Percentiles rank a stretch among this genome's conserved stretches.
phyloP scores from a whole-genome alignment of 2,329 filamentous ascomycete genomes.

The Claviceps quebecensis region DNA sequence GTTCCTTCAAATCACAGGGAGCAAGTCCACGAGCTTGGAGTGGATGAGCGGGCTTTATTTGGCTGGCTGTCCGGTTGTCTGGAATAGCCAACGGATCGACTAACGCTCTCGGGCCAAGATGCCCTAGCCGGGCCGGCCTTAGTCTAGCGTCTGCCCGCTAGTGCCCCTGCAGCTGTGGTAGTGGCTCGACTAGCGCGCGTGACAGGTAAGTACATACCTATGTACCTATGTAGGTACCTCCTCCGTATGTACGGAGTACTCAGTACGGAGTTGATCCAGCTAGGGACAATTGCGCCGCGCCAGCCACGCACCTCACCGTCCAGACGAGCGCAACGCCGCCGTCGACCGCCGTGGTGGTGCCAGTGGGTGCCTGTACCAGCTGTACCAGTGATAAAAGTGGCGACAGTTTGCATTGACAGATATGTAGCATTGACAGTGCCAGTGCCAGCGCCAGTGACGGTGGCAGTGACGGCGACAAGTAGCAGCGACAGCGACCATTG shows the following conservation, averaged over 20 bases:
- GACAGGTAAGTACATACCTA: too few species aligned
- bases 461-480: too few species aligned
- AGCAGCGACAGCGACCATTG: too few species aligned
- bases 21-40: neutral
- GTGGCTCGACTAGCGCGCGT: neutral
- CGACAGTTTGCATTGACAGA: neutral
- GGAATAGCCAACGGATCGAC: neutral
- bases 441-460: too few species aligned
- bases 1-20: too few species aligned
- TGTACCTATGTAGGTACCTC: too few species aligned
- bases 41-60: neutral
- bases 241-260: too few species aligned
- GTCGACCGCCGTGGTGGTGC: neutral
- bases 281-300: too few species aligned
- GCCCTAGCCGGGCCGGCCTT: neutral
- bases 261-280: too few species aligned
- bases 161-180: neutral
- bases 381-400: neutral
- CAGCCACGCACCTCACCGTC: neutral
- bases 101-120: neutral
- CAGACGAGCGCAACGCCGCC: neutral
- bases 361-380: too few species aligned
- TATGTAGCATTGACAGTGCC: neutral
- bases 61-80: neutral
- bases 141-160: neutral